Conservation (phyloP, 768 basidiomycete species). For the Boletellus emodensis region DNA sequence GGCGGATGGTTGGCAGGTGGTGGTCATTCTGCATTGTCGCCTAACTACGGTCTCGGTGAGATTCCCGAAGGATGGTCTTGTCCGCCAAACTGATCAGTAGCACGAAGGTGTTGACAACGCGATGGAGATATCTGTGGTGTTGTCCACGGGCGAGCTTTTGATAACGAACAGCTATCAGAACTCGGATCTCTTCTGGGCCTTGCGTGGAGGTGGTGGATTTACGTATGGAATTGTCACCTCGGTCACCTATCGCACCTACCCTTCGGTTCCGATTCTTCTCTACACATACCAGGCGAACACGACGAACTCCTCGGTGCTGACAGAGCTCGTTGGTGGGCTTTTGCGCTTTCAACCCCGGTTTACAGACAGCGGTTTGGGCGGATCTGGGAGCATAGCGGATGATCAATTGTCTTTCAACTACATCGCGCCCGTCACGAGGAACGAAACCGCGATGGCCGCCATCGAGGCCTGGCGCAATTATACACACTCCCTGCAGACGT, state of each 20-base stretch:
- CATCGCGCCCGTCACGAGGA: conserved; percentile 35
- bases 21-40: conserved; percentile 42
- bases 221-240: neutral
- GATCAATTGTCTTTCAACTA: conserved; percentile 15
- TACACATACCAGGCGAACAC: conserved; percentile 30
- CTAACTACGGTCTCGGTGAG: conserved; percentile 43
- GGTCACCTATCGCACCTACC: conserved; percentile 20
- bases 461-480: conserved; percentile 33
- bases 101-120: conserved; percentile 43
- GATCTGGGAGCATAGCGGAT: conserved; percentile 33
- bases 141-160: neutral
- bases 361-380: conserved; percentile 43
- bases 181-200: neutral
- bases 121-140: neutral
- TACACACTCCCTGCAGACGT: conserved; percentile 8
- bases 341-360: conserved; percentile 33
- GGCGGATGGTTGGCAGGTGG: conserved; percentile 43
- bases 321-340: conserved; percentile 33
- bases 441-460: conserved; percentile 33
- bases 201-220: neutral
- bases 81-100: neutral
- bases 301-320: conserved; percentile 26
- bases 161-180: neutral
- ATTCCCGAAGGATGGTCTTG: neutral
- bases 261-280: conserved; percentile 31